These are phyloP conservation scores for Yamadazyma taylorii DNA, from an alignment of 1,139 yeast genomes.

Conservation along the genomic window DNA sequence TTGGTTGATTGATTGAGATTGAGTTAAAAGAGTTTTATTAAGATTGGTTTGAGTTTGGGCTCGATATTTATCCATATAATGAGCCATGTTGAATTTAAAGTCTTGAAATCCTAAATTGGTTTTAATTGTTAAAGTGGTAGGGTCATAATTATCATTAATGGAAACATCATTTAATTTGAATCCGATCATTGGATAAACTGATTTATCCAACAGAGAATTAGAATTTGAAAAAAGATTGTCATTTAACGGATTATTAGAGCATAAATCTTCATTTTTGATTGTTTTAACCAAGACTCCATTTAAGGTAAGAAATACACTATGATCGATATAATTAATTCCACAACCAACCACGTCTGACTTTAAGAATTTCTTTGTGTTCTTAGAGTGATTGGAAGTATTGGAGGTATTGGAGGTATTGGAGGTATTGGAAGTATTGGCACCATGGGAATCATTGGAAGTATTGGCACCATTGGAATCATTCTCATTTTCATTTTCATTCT, in stretches of 20 bases:
- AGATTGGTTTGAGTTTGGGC: slow-evolving; percentile 23
- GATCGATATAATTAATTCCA: slow-evolving; percentile 71
- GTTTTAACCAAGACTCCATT: slow-evolving; percentile 62
- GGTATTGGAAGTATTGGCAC: no score
- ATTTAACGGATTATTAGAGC: slow-evolving; percentile 23
- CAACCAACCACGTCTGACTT: slow-evolving; percentile 73
- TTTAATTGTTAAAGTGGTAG: slow-evolving; percentile 30
- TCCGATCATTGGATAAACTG: slow-evolving; percentile 44
- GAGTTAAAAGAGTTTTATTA: slow-evolving; percentile 20
- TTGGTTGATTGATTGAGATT: slow-evolving; percentile 13
- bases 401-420: no score
- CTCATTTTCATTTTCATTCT: slow-evolving; percentile 6
- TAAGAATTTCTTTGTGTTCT: slow-evolving; percentile 16
- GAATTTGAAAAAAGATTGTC: slow-evolving; percentile 30
- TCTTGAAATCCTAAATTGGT: slow-evolving; percentile 74
- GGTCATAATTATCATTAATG: slow-evolving; percentile 9
- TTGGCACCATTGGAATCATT: no score
- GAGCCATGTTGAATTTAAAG: slow-evolving; percentile 70
- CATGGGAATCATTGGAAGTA: no score
- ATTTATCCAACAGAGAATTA: slow-evolving; percentile 15
- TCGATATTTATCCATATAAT: slow-evolving; percentile 54
- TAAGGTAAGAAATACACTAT: slow-evolving; percentile 72
- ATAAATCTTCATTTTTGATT: slow-evolving; percentile 32
- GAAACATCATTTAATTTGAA: slow-evolving; percentile 33
- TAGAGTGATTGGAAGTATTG: no score